Evolutionary conservation across 1,284 basidiomycete species (phyloP), one percentile per base, ranked within the genome.

Genomic region (Microbotryum lychnidis-dioicae): DNA sequence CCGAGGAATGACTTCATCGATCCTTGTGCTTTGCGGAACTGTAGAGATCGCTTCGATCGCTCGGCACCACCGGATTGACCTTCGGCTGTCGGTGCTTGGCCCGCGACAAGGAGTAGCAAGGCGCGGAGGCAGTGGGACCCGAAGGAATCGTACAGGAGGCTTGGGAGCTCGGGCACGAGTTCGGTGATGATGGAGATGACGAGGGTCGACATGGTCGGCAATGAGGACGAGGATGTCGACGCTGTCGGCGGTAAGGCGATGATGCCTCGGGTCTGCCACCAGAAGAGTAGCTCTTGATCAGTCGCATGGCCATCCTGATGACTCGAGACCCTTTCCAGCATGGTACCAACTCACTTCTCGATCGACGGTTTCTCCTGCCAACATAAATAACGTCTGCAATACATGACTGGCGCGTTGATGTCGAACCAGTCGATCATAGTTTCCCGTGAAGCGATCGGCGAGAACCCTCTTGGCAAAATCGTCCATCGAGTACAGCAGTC

Each of bases 361-460:
- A 53, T 84, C 81, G 27, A 92, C 77, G 0, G 90, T 91, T 51
- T 85, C 81, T n/a, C 67, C 63, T 0, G 85, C 84, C 7, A 90
- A 81, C 5, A 81, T 81, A 67, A 94, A 80, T 66, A 93, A 78
- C 0, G 91, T 94, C 75, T 96, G 91, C 67, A 87, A 86, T 10
- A 94, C 91, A 81, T 96, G 92, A 27, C 89, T 92, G 20, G 87
- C 89, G 76, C 91, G 92, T 25, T 91, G 82, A 72, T 96, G 88
- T 70, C 80, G 83, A 45, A 84, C 78, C 20, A 94, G 79, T 49
- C 79, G 73, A 64, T 83, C 83, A 68, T 84, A 88, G 85, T 87
- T 88, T 73, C 89, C 91, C 60, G 82, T 82, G 66, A 97, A 77
- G 62, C 85, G 83, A 74, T 94, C 91, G 62, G 89, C 78, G 68